Percentiles rank a stretch among this genome's conserved stretches.
Evolutionary conservation across 2,329 filamentous ascomycete genomes (phyloP).

Genomic region (Corynespora cassiicola): DNA sequence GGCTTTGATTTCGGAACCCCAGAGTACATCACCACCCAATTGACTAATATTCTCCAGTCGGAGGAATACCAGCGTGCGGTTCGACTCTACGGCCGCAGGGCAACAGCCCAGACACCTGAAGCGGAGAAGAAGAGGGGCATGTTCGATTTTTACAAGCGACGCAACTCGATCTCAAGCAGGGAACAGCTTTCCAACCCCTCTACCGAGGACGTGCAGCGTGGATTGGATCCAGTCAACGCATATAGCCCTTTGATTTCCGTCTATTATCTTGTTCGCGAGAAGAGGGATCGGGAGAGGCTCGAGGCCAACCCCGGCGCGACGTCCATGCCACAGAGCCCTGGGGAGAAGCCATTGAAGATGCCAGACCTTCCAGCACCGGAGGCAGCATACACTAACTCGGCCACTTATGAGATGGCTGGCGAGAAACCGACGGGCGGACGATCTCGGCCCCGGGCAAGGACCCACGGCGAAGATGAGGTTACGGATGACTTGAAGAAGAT

Average conservation of each 20-base stretch:
- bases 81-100: conserved; percentile 72
- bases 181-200: conserved; percentile 88
- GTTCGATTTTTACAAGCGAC: conserved; percentile 96
- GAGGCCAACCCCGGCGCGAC: conserved; percentile 66
- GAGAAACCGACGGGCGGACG: conserved; percentile 86
- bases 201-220: conserved; percentile 80
- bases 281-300: conserved; percentile 77
- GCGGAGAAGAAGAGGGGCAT: conserved; percentile 85
- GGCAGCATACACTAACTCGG: conserved; percentile 86
- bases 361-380: conserved; percentile 82
- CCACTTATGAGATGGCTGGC: conserved; percentile 85
- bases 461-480: conserved; percentile 92
- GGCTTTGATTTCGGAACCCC: conserved; percentile 95
- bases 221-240: conserved; percentile 88
- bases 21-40: conserved; percentile 80
- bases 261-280: conserved; percentile 96
- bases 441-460: conserved; percentile 83
- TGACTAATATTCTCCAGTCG: conserved; percentile 86
- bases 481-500: conserved; percentile 74
- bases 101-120: conserved; percentile 61
- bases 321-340: conserved; percentile 62
- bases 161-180: conserved; percentile 86
- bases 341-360: conserved; percentile 65
- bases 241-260: conserved; percentile 92
- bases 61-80: conserved; percentile 91